Evolutionary conservation across 148 eudicot genomes (phyloP).

Genomic region (Amaranthus palmeri): DNA sequence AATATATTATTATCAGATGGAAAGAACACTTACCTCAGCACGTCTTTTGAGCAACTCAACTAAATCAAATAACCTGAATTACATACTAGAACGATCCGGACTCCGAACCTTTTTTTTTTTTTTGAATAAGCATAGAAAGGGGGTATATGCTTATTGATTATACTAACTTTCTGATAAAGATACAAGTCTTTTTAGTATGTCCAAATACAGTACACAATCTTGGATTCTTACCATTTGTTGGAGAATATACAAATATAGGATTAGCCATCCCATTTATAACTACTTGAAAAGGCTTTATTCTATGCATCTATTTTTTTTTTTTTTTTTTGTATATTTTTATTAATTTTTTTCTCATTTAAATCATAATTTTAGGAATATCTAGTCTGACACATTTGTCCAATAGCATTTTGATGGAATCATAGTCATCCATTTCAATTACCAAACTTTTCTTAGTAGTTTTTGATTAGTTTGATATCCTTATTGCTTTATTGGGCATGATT

Average conservation of each 20-base stretch:
- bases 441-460: constrained; percentile 1
- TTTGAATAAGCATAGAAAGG: not conserved
- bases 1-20: too few relatives aligned
- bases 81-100: too few relatives aligned
- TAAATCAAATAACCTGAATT: too few relatives aligned
- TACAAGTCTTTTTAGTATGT: not conserved
- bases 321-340: not conserved
- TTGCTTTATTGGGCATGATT: not conserved
- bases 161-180: not conserved
- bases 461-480: not conserved
- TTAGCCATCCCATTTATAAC: not conserved
- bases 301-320: not conserved
- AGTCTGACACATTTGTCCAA: constrained; percentile 9
- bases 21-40: too few relatives aligned
- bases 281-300: not conserved
- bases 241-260: not conserved
- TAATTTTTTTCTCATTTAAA: not conserved
- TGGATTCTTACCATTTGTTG: not conserved
- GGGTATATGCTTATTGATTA: not conserved
- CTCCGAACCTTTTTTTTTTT: too few relatives aligned
- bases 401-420: constrained; percentile 17
- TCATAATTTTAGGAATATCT: constrained; percentile 1
- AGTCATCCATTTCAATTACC: constrained; percentile 7
- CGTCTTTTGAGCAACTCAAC: too few relatives aligned
- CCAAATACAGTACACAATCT: not conserved